Evolutionary conservation across 2,329 filamentous ascomycete genomes (phyloP).

Genomic region (Teratosphaeria destructans): DNA sequence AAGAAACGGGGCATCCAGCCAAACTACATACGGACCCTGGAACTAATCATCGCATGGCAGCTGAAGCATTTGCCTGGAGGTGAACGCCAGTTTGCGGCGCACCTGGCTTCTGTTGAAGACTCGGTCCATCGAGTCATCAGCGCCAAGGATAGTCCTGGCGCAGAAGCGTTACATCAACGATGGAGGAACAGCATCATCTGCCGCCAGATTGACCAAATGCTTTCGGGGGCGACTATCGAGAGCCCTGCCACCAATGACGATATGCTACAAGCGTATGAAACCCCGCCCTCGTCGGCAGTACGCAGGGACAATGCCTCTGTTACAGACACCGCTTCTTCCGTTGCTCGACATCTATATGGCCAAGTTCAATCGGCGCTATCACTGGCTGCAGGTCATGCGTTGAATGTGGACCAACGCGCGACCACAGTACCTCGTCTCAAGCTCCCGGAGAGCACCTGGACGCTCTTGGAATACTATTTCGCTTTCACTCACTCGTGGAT

Average conservation of each 20-base stretch:
- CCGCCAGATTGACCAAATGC: slow-evolving; percentile 51
- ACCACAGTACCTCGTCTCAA: slow-evolving; percentile 4
- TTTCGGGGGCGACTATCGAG: slow-evolving; percentile 36
- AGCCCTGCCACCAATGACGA: neutral
- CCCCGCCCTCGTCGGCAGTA: neutral
- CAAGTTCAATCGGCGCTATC: neutral
- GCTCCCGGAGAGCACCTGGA: slow-evolving; percentile 46
- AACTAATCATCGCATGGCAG: slow-evolving; percentile 56
- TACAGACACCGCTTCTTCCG: neutral
- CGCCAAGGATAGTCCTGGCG: slow-evolving; percentile 43
- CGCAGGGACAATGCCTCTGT: neutral
- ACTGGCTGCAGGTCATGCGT: neutral
- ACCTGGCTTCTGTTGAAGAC: slow-evolving; percentile 40
- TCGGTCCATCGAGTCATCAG: slow-evolving; percentile 37
- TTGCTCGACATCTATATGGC: neutral
- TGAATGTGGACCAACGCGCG: neutral
- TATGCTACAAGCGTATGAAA: neutral
- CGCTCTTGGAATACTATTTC: slow-evolving; percentile 62
- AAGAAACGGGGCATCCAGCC: slow-evolving; percentile 71
- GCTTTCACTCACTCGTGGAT: slow-evolving; percentile 69
- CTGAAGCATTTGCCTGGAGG: slow-evolving; percentile 52
- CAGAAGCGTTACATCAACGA: slow-evolving; percentile 47
- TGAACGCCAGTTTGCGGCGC: slow-evolving; percentile 46
- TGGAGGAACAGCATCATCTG: slow-evolving; percentile 55
- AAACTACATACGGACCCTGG: slow-evolving; percentile 67